A percentile compares a stretch with the other conserved stretches of the same genome.
Conservation (phyloP, 2,329 filamentous ascomycete genomes). For the Fusarium duplospermum region DNA sequence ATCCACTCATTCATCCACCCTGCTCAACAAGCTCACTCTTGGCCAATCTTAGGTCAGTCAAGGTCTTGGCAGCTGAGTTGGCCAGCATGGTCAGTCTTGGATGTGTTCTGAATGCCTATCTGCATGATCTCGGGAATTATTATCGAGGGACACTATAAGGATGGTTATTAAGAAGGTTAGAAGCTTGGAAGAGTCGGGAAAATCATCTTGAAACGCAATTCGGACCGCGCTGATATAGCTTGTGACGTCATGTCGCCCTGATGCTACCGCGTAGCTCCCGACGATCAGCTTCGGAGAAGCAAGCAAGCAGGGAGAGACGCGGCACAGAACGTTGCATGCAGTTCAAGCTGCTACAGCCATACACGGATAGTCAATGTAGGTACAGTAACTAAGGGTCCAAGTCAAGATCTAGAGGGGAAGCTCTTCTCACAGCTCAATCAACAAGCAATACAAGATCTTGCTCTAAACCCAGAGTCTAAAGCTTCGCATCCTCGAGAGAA, state of each 20-base stretch:
- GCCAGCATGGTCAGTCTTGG: background rate
- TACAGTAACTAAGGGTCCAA: background rate
- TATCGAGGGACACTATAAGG: background rate
- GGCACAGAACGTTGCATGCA: conserved; percentile 1
- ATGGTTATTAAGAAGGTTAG: background rate
- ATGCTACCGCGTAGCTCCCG: background rate
- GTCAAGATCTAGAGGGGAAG: conserved; percentile 2
- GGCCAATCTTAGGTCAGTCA: background rate
- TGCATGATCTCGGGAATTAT: background rate
- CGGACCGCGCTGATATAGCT: background rate
- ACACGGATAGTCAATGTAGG: background rate
- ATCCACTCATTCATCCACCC: background rate
- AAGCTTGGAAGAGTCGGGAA: background rate
- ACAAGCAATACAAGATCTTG: background rate
- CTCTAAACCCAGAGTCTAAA: background rate
- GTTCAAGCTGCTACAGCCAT: conserved; percentile 22
- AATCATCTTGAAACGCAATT: background rate
- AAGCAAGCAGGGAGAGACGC: conserved; percentile 5
- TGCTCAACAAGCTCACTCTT: background rate
- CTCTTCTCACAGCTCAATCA: background rate
- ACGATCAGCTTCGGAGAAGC: background rate
- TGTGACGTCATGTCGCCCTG: conserved; percentile 30
- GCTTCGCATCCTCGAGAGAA: background rate
- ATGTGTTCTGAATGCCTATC: background rate
- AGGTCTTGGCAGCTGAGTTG: conserved; percentile 3